Base-by-base conservation (phyloP, 768 basidiomycete species). In the Porphyrellus cyaneotinctus region DNA sequence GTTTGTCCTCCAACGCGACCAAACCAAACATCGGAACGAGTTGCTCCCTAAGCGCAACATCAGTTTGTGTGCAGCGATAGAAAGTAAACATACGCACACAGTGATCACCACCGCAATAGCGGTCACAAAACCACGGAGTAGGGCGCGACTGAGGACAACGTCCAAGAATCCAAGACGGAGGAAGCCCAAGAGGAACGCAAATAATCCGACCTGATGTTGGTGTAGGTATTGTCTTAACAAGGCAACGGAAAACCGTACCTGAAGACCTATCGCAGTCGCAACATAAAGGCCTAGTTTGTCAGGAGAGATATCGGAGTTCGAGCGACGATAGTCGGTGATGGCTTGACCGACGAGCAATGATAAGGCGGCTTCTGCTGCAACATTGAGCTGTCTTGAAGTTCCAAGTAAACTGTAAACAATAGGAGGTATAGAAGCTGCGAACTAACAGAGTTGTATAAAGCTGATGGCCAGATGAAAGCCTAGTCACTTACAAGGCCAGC, bases 81-180 rank as follows among this genome's bases (percentile, higher is more conserved):
- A 28, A 31, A 28, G 26, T 4, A 24, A 32, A 5, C 5, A 23
- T 4, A 73, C 85, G 43, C 58, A 89, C 88, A 92, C 83, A 65
- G 87, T 76, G 61, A 97, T 95, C 38, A 97, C 85, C 8, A 88
- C 78, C 2, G 87, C 90, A 24, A 94, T 79, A 15, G 93, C 91
- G 1, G 85, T 84, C 41, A 95, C 81, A 65, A 95, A 95, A 3
- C 94, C 94, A 26, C 90, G 80, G 49, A 95, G 76, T 14, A 95
- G 76, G 4, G 93, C 91, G 47, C 92, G 84, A 61, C 90, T 92
- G 26, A 97, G 78, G 6, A 95, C 88, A 13, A 95, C 94, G 66
- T 97, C 95, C 48, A 95, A 82, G 70, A 95, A 95, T 2, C 94
- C 93, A 11, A 97, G 75, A 23, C 92, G 79, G 65, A 95, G 85